Conservation (phyloP, 2,329 filamentous ascomycete species). For the Capronia epimyces region DNA sequence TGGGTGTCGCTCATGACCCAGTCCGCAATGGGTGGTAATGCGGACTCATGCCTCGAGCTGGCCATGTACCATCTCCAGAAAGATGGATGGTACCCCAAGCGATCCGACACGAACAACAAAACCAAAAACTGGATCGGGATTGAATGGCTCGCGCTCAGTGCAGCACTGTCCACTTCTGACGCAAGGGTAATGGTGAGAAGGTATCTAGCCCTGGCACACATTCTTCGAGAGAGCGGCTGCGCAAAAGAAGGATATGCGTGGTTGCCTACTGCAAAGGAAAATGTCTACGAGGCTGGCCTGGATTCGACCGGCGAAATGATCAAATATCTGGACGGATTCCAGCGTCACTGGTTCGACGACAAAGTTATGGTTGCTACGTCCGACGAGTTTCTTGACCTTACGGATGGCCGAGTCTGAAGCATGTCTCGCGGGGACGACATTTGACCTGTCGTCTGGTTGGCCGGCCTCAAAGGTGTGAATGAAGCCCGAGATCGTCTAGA, state of each 20-base stretch:
- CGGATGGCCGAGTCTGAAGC: background rate
- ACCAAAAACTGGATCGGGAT: slow-evolving; percentile 13
- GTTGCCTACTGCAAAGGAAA: slow-evolving; percentile 9
- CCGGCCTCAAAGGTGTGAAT: too few species aligned
- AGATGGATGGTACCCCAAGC: slow-evolving; percentile 20
- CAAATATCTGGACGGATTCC: slow-evolving; percentile 10
- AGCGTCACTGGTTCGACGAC: slow-evolving; percentile 8
- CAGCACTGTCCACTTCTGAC: slow-evolving; percentile 9
- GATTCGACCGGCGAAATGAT: slow-evolving; percentile 8
- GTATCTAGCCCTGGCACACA: slow-evolving; percentile 10
- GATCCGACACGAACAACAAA: background rate
- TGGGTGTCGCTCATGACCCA: slow-evolving; percentile 19
- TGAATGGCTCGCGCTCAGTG: slow-evolving; percentile 20
- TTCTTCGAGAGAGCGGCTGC: slow-evolving; percentile 14
- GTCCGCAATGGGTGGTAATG: slow-evolving; percentile 14
- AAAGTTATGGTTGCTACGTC: background rate
- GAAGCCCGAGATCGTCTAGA: too few species aligned
- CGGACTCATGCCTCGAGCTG: slow-evolving; percentile 15
- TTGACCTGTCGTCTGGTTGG: too few species aligned
- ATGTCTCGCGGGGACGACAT: too few species aligned
- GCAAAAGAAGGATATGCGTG: slow-evolving; percentile 6
- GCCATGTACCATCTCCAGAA: slow-evolving; percentile 17
- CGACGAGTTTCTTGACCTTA: background rate
- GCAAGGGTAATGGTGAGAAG: slow-evolving; percentile 6
- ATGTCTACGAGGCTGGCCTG: slow-evolving; percentile 6